Evolutionary conservation across 352 stramenopile genomes (phyloP), one percentile per base, ranked within the genome.

Genomic region (Globisporangium spinosum): DNA sequence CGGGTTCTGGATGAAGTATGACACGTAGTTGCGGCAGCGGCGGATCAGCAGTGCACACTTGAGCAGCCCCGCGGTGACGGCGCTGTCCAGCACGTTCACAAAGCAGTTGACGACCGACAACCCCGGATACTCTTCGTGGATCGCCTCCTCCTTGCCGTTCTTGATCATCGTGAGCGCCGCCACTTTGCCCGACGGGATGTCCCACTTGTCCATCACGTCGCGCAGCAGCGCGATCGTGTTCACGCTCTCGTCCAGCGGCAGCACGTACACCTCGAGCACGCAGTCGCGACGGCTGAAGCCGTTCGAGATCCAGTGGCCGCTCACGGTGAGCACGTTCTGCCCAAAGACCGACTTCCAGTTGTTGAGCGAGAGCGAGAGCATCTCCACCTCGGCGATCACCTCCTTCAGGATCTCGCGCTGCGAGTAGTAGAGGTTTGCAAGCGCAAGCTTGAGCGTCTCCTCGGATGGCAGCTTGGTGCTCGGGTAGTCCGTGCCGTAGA

Each of bases 171-270:
- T 90, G 13, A 93, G 73, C 23, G 82, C 85, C 34, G 83, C 82
- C 0, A 93, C 81, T 70, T 93, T 93, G 15, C 78, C 72, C 6
- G 81, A 68, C 9, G 80, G 76, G 58, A 93, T 90, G n/a, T 90
- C 85, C 85, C 85, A 93, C 58, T 93, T 93, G 68, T 90, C 82
- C 78, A 93, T 89, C 17, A 93, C 85, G 53, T 93, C 85, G 23
- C 83, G 80, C 56, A 93, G 78, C 64, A 93, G 57, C 23, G 85
- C 85, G 58, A 91, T 89, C 9, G 85, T 93, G 66, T 93, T 93
- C 1, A 93, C 83, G 1, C 74, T 81, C 64, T 93, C 85, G 67
- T 91, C 85, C 12, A 93, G 70, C 20, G 85, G 85, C 61, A 93
- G 47, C 57, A 93, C 81, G 60, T 91, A 91, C 6, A 90, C 80